Evolutionary conservation across 495 filamentous ascomycete genomes (phyloP), one percentile per base, ranked within the genome.

Genomic region (Penicillium diatomitis): DNA sequence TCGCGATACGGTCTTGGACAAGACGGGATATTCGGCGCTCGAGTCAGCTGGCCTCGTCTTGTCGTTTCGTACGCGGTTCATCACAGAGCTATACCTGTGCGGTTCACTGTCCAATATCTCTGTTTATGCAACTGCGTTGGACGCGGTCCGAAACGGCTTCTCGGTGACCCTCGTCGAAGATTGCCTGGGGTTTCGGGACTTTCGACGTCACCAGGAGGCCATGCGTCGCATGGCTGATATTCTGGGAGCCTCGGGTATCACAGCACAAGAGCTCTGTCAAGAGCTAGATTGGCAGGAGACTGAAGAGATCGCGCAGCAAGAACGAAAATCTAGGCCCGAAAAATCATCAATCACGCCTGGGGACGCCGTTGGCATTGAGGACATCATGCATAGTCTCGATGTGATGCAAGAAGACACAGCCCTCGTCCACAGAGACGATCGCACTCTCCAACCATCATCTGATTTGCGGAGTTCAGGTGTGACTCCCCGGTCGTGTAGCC

Each of bases 1-100:
- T 2, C 71, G 70, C 10, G 92, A 97, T 60, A 73, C 81, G 4
- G 63, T 87, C 12, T 68, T 94, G 43, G 81, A 77, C 37, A 97
- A 96, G 63, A 79, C 82, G 8, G 80, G 86, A 55, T 97, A 97
- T 65, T 96, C 92, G 6, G 91, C 92, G 11, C 85, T 98, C 57
- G 81, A 80, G 52, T 81, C 81, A 10, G 84, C 84, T 0, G 73
- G 75, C 31, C 74, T 95, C 10, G 75, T 96, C 27, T 69, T 83
- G 36, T 75, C 78, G 6, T 71, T 95, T 41, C 82, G 89, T 9
- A 78, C 80, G 4, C 84, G 80, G 20, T 82, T 98, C 38, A 79
- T 96, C 38, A 96, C 89, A 1, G 85, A 96, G 57, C 66, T 98
- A n/a, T 96, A 86, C 60, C 76, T 98, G 4, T 95, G 89, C 56